Conservation (phyloP, 1,284 basidiomycete species). For the Ceratobasidium sp. region DNA sequence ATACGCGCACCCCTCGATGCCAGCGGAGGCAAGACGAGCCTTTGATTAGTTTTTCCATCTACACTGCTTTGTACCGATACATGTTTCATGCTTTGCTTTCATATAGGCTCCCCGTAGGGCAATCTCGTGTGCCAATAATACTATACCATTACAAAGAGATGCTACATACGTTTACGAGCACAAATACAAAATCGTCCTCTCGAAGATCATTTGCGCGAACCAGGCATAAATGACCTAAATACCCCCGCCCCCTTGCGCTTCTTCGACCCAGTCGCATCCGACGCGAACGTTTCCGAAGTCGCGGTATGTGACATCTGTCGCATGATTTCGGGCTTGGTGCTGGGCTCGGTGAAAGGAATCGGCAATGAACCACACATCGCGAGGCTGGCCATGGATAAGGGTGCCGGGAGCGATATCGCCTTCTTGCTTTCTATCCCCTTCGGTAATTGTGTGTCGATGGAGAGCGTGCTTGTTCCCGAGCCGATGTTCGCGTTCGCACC, state of each 20-base stretch:
- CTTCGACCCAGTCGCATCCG: background rate
- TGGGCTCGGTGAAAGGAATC: background rate
- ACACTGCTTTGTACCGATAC: conserved; percentile 15
- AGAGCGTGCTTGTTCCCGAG: background rate
- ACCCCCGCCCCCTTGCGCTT: conserved; percentile 13
- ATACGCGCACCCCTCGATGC: conserved; percentile 57
- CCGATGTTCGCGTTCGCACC: background rate
- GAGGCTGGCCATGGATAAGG: background rate
- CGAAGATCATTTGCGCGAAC: background rate
- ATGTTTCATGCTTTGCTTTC: conserved; percentile 2
- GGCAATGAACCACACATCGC: background rate
- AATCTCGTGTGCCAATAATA: conserved; percentile 16
- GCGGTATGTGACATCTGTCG: conserved; percentile 7
- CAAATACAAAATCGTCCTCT: background rate
- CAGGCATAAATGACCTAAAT: background rate
- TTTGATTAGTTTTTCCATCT: background rate
- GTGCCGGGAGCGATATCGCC: background rate
- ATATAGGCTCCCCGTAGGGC: background rate
- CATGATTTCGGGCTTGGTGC: background rate
- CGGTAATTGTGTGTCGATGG: background rate
- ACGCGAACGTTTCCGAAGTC: background rate
- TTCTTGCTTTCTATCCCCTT: background rate
- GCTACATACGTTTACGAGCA: background rate
- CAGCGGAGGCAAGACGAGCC: conserved; percentile 33
- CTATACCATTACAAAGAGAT: conserved; percentile 36